phyloP scores from a whole-genome alignment of 2,329 filamentous ascomycete genomes.

The Pseudovirgaria hyperparasitica region DNA sequence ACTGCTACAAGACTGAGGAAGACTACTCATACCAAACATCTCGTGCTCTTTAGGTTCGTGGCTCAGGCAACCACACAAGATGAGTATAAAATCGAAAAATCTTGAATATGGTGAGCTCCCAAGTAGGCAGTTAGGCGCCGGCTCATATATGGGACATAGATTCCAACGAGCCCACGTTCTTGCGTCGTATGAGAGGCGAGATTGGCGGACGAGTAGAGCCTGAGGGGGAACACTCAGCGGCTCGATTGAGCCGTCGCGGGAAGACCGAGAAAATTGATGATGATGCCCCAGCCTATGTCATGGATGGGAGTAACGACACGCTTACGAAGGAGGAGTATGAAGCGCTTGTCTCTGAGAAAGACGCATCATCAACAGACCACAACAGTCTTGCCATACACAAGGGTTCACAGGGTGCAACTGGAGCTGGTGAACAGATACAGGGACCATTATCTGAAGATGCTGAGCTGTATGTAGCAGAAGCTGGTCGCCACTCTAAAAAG shows the following conservation, averaged over 20 bases:
- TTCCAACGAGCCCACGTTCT: conserved; percentile 37
- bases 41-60: too few relatives aligned
- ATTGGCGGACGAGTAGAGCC: conserved; percentile 35
- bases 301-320: conserved; percentile 58
- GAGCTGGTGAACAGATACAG: conserved; percentile 2
- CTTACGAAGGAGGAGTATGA: conserved; percentile 39
- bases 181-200: conserved; percentile 37
- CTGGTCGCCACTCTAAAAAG: conserved; percentile 8
- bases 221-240: too few relatives aligned
- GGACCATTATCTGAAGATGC: conserved; percentile 1
- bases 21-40: too few relatives aligned
- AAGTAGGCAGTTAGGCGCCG: too few relatives aligned
- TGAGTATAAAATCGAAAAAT: too few relatives aligned
- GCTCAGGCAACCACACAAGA: too few relatives aligned
- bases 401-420: conserved; percentile 1
- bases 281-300: conserved; percentile 61
- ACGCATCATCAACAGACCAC: conserved; percentile 5
- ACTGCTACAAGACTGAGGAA: too few relatives aligned
- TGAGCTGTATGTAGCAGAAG: conserved; percentile 5
- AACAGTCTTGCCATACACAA: conserved; percentile 2
- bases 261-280: conserved; percentile 55
- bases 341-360: conserved; percentile 23
- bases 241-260: conserved; percentile 33
- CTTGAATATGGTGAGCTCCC: too few relatives aligned
- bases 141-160: too few relatives aligned